A percentile compares a stretch with the other conserved stretches of the same genome.
These are phyloP conservation scores for Cryptosporidium meleagridis DNA, from an alignment of 169 alveolate species.

Conservation along the genomic window DNA sequence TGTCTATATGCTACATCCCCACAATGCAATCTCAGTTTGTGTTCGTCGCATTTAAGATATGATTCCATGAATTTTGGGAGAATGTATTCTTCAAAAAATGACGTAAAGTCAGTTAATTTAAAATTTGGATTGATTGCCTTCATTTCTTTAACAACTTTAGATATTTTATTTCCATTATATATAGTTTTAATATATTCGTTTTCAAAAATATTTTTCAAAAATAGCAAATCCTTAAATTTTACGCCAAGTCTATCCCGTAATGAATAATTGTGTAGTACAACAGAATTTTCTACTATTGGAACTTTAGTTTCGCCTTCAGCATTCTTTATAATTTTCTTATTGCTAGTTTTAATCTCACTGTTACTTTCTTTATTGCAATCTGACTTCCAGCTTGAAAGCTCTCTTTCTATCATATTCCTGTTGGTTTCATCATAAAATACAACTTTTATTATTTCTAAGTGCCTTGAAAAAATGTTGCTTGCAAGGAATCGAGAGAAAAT, in stretches of 20 bases:
- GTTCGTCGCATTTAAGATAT: slow-evolving; percentile 87
- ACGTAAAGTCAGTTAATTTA: slow-evolving; percentile 85
- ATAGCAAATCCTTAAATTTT: slow-evolving; percentile 88
- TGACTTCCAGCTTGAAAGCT: slow-evolving; percentile 9
- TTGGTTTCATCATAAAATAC: slow-evolving; percentile 10
- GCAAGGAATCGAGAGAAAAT: background rate
- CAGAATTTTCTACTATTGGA: slow-evolving; percentile 71
- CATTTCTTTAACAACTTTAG: slow-evolving; percentile 89
- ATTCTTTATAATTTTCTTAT: background rate
- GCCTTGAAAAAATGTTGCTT: background rate
- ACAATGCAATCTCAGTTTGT: slow-evolving; percentile 84
- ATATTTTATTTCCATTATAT: slow-evolving; percentile 88
- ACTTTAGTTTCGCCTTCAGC: background rate
- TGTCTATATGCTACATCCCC: slow-evolving; percentile 87
- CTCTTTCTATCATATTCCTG: background rate
- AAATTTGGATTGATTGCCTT: slow-evolving; percentile 87
- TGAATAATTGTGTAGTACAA: slow-evolving; percentile 82
- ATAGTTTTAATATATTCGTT: slow-evolving; percentile 85
- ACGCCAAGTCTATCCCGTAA: slow-evolving; percentile 89
- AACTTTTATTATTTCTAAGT: slow-evolving; percentile 7
- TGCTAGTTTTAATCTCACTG: background rate
- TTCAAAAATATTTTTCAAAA: slow-evolving; percentile 87
- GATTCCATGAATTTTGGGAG: slow-evolving; percentile 88
- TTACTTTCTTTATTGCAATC: background rate
- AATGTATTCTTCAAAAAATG: slow-evolving; percentile 86